Conservation (phyloP, 2,329 filamentous ascomycete species). For the Penicillium hordei region DNA sequence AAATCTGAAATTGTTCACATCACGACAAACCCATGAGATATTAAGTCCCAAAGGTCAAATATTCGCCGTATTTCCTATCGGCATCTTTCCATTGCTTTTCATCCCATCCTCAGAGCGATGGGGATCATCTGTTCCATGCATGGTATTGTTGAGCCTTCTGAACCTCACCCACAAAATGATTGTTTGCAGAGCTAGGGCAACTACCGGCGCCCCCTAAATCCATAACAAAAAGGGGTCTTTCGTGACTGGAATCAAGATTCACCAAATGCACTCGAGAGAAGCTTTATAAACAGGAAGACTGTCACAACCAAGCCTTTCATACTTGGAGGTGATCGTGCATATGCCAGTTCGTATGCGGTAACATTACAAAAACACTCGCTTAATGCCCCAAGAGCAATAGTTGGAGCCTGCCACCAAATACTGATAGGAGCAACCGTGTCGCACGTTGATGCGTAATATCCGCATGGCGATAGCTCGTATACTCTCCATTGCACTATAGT, state of each 20-base stretch:
- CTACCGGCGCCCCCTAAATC: slow-evolving; percentile 51
- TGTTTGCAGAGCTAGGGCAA: slow-evolving; percentile 50
- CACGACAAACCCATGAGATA: not conserved
- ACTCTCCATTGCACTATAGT: slow-evolving; percentile 24
- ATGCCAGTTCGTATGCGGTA: slow-evolving; percentile 49
- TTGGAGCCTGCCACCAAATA: slow-evolving; percentile 47
- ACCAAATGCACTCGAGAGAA: slow-evolving; percentile 41
- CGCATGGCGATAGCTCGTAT: slow-evolving; percentile 49
- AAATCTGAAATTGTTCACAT: not conserved
- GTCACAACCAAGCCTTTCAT: slow-evolving; percentile 48
- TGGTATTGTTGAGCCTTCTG: slow-evolving; percentile 44
- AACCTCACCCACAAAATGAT: slow-evolving; percentile 52
- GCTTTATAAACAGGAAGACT: slow-evolving; percentile 44
- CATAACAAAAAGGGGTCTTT: slow-evolving; percentile 51
- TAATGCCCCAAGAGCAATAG: slow-evolving; percentile 37
- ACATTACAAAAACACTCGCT: slow-evolving; percentile 46
- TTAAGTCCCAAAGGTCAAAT: not conserved
- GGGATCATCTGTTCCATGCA: not conserved
- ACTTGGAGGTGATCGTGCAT: slow-evolving; percentile 43
- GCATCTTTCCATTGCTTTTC: not conserved
- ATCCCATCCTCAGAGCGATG: not conserved
- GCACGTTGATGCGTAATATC: slow-evolving; percentile 42
- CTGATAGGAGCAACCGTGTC: slow-evolving; percentile 40
- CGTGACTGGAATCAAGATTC: slow-evolving; percentile 48
- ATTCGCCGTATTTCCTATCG: not conserved